Evolutionary conservation across 345 rosid species (phyloP).

Genomic region (Rhizophora mangle): DNA sequence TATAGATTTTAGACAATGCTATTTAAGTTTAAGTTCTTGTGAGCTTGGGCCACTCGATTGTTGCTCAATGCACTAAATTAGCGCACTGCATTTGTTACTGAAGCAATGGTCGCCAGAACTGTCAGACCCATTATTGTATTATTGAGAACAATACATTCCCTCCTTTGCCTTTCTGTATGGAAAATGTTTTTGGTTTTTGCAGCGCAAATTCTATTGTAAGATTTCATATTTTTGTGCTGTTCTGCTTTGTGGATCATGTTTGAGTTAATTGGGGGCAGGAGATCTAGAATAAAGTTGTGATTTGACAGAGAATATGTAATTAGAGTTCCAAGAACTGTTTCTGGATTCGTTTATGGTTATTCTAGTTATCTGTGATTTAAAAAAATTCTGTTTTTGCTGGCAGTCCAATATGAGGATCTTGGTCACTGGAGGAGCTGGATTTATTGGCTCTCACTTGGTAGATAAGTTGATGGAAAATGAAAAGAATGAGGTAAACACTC

Average conservation of each 20-base stretch:
- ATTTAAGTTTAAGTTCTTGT: neutral
- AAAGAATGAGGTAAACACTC: constrained; percentile 47
- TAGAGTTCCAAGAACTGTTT: neutral
- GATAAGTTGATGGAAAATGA: constrained; percentile 37
- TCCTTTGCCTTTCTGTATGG: neutral
- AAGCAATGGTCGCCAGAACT: neutral
- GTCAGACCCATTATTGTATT: neutral
- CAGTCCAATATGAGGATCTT: constrained; percentile 41
- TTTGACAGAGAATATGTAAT: neutral
- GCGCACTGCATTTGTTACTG: no score
- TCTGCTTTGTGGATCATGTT: no score
- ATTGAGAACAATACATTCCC: neutral
- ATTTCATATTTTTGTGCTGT: no score
- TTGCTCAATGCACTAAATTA: no score
- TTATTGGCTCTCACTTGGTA: constrained; percentile 36
- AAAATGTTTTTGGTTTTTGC: neutral
- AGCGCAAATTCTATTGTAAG: neutral
- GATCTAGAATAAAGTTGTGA: neutral
- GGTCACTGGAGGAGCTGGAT: constrained; percentile 40
- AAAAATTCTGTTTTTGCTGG: neutral
- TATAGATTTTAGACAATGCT: neutral
- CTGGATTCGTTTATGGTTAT: neutral
- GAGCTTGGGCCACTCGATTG: neutral
- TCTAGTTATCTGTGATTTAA: neutral
- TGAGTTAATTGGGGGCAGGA: no score